Evolutionary conservation across 2,329 filamentous ascomycete species (phyloP), one percentile per base, ranked within the genome.

Genomic region (Daldinia sp.): DNA sequence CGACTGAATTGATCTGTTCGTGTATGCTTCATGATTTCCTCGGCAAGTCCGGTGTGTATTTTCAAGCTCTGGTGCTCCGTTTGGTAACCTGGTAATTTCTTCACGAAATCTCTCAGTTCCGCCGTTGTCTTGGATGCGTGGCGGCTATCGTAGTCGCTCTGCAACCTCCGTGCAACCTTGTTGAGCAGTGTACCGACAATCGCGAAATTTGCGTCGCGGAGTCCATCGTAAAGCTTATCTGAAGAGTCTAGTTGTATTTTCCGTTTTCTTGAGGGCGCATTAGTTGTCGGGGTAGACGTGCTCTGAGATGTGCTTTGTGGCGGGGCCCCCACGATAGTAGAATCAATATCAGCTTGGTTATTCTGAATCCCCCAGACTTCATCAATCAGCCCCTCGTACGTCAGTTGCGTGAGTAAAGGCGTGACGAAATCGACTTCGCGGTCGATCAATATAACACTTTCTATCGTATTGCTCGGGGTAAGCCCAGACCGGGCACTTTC

Each of bases 351-450:
- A 34, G 92, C 90, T 75, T 96, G 93, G 73, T 96, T 98, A 73
- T 97, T 91, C 68, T 92, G 87, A 64, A 99, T 96, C 29, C 91
- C 90, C 74, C 96, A 96, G 13, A 95, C 85, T 75, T 99, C 95
- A 73, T 99, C 96, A 55, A 99, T 90, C 23, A 99, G 82, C 3
- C 95, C 95, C 78, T 99, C 94, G 73, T 99, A 99, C 1, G 95
- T 99, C 64, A 99, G 81, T 75, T 99, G 95, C 0, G 94, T 98
- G 55, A 99, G 88, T 13, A 99, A 83, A 0, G 91, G 90, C 0
- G 95, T 97, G 13, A 94, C 92, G 72, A 95, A 93, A 76, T 99
- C 95, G 57, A 97, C 90, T 75, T 97, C 94, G 50, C 95, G 91
- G 77, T 99, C 95, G 57, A 99, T 93, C 63, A 99, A 91, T 71